phyloP scores from a whole-genome alignment of 129 eudicot species.

The Lactuca saligna region DNA sequence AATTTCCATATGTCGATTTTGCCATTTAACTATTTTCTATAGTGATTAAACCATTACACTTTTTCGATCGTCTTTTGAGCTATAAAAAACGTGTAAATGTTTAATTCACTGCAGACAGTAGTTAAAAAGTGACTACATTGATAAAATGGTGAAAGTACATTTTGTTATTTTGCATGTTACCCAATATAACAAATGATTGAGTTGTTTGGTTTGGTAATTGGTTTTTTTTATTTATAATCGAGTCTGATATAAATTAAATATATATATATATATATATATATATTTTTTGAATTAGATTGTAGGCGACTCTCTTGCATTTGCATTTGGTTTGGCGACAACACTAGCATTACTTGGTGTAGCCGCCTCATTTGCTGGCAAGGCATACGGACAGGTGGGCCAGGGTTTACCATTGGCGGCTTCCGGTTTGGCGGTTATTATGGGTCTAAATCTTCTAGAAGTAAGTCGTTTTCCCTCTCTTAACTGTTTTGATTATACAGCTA shows the following conservation, averaged over 20 bases:
- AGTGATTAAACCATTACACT: too few species aligned
- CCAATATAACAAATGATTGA: too few species aligned
- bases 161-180: neutral
- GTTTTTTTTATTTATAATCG: slow-evolving; percentile 2
- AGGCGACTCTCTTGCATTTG: slow-evolving; percentile 89
- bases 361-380: slow-evolving; percentile 98
- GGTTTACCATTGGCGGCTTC: slow-evolving; percentile 98
- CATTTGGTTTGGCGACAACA: slow-evolving; percentile 95
- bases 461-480: neutral
- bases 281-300: slow-evolving; percentile 41
- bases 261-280: accelerated
- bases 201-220: too few species aligned
- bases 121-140: too few species aligned
- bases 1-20: neutral
- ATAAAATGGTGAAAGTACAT: slow-evolving; percentile 2
- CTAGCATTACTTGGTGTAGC: slow-evolving; percentile 89
- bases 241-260: neutral
- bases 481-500: too few species aligned
- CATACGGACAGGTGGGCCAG: slow-evolving; percentile 93
- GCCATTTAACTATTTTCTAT: too few species aligned
- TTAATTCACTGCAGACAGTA: too few species aligned
- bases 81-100: too few species aligned
- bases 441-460: slow-evolving; percentile 90
- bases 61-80: too few species aligned
- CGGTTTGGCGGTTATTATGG: slow-evolving; percentile 82